Base-by-base conservation (phyloP, 164 flowering plant species). In the Piper longum region DNA sequence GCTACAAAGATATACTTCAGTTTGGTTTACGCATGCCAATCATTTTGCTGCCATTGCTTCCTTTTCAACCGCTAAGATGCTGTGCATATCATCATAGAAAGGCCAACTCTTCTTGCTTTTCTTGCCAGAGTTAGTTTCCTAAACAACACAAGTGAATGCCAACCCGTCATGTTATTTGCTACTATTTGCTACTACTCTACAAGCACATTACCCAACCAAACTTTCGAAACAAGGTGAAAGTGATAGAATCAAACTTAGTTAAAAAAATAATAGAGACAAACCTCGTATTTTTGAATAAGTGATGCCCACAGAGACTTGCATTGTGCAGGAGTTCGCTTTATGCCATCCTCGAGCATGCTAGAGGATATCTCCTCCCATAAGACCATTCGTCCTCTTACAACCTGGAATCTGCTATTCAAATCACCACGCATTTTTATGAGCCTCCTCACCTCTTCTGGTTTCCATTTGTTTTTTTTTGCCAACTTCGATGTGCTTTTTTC, bases 261-360 rank as follows among this genome's bases (percentile, higher is more conserved):
- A 26, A 26, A 14, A 59, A n/a, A 4, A 39, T 12, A 43, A 42
- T 12, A 17, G 18, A 26, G 36, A 72, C 75, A n/a, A 64, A 93
- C 99, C 99, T 90, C 86, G 44, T 85, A 84, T 79, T 88, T 82
- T 73, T 81, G 91, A 68, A 87, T 75, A 62, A 90, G 76, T 48
- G 97, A 90, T 65, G 97, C 63, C 99, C 99, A 93, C 8, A 82
- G 77, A 64, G 91, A 90, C 82, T 93, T 93, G 81, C 99, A 93
- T 63, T 93, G 96, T 18, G 81, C 92, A 52, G 99, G 79, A 58
- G 83, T 81, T 62, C 96, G 79, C 60, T 66, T 62, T 54, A 85
- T 63, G 42, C 96, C 99, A 26, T 75, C 70, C 56, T 76, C 68
- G 61, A 70, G 64, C 71, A 93, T 61, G 62, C 64, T 79, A 13